phyloP scores from a whole-genome alignment of 2,329 filamentous ascomycete genomes.

The Trichoderma sp. region DNA sequence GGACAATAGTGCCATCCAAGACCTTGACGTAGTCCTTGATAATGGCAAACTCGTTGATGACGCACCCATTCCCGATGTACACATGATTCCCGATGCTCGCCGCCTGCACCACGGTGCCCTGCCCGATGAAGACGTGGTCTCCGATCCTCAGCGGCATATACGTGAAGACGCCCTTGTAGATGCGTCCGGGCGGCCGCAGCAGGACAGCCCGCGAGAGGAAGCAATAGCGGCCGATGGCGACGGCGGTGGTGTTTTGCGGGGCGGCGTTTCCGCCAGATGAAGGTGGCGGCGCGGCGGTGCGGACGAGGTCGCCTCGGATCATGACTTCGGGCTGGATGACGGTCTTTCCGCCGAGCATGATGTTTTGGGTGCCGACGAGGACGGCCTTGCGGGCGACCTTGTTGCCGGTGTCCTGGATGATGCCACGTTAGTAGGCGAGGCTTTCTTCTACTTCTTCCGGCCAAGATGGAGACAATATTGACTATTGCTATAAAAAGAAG shows the following conservation, averaged over 20 bases:
- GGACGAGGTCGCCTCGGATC: constrained; percentile 84
- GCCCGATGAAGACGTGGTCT: constrained; percentile 89
- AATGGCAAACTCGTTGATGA: constrained; percentile 82
- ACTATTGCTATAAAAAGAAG: background rate
- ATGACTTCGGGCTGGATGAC: constrained; percentile 95
- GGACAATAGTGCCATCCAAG: constrained; percentile 78
- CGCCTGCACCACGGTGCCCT: constrained; percentile 73
- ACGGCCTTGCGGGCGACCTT: constrained; percentile 91
- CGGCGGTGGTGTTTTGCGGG: constrained; percentile 60
- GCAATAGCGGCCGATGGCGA: constrained; percentile 88
- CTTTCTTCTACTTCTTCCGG: background rate
- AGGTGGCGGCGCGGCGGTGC: constrained; percentile 47
- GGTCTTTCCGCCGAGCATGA: constrained; percentile 93
- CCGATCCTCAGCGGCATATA: constrained; percentile 91
- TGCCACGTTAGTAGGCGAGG: background rate
- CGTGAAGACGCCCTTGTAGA: constrained; percentile 75
- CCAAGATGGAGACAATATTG: background rate
- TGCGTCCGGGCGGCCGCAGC: constrained; percentile 76
- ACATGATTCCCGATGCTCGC: constrained; percentile 83
- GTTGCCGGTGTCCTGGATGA: constrained; percentile 84
- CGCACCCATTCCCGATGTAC: constrained; percentile 73
- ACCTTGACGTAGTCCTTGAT: constrained; percentile 92
- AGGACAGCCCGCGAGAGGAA: constrained; percentile 78
- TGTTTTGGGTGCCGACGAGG: constrained; percentile 94
- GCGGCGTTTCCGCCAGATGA: constrained; percentile 34